Evolutionary conservation across 1,139 yeast species (phyloP).

Genomic region (Magnusiomyces sp.): DNA sequence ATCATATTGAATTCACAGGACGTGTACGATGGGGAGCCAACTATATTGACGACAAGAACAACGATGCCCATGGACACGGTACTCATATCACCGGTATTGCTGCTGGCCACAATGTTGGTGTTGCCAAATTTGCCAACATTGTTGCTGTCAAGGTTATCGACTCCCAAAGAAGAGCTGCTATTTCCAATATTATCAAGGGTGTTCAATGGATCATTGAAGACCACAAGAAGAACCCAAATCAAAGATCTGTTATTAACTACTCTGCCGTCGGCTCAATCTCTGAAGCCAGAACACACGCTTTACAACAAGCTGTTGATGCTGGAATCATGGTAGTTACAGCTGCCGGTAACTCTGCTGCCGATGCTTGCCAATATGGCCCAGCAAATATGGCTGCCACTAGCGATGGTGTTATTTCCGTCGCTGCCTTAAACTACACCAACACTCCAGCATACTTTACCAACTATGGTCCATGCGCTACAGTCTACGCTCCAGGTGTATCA

Average conservation of each 20-base stretch:
- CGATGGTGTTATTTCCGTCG: slow-evolving; percentile 44
- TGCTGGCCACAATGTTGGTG: slow-evolving; percentile 38
- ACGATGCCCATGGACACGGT: slow-evolving; percentile 36
- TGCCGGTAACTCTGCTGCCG: slow-evolving; percentile 80
- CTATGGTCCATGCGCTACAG: slow-evolving; percentile 78
- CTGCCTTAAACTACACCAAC: slow-evolving; percentile 71
- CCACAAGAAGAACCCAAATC: slow-evolving; percentile 54
- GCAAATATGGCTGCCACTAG: slow-evolving; percentile 59
- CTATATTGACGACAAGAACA: slow-evolving; percentile 28
- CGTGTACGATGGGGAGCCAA: slow-evolving; percentile 36
- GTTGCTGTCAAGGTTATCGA: slow-evolving; percentile 36
- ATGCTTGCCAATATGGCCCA: slow-evolving; percentile 79
- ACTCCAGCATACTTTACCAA: slow-evolving; percentile 43
- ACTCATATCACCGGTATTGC: slow-evolving; percentile 42
- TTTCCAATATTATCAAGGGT: slow-evolving; percentile 28
- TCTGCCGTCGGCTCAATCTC: slow-evolving; percentile 85
- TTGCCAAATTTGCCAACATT: slow-evolving; percentile 37
- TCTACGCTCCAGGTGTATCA: slow-evolving; percentile 79
- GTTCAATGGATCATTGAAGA: slow-evolving; percentile 39
- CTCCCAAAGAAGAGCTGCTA: slow-evolving; percentile 27
- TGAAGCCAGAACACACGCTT: slow-evolving; percentile 73
- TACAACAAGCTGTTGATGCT: slow-evolving; percentile 72
- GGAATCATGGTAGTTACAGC: slow-evolving; percentile 83
- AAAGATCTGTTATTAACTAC: slow-evolving; percentile 86
- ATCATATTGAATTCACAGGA: slow-evolving; percentile 44